Percentiles rank a stretch among this genome's conserved stretches.
Evolutionary conservation across 805 yeast genomes (phyloP).

Genomic region (Candida railenensis): DNA sequence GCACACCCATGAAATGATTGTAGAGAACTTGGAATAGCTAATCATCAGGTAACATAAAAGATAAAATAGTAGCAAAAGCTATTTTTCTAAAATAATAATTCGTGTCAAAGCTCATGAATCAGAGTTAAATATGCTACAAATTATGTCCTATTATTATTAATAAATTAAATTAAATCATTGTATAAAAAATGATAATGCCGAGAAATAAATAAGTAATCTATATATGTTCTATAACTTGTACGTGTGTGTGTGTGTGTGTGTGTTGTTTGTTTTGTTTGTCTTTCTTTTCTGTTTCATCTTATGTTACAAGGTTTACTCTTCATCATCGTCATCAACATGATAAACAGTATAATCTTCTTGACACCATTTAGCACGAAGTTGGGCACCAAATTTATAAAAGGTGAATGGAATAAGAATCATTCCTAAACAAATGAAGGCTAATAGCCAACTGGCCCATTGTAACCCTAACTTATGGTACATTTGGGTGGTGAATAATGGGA

Average conservation of each 20-base stretch:
- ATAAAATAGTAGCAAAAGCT: too few species aligned
- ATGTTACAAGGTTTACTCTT: not conserved
- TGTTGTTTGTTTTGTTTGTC: not conserved
- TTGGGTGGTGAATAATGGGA: constrained; percentile 78
- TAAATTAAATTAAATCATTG: not conserved
- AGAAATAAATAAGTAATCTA: not conserved
- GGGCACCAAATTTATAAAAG: constrained; percentile 66
- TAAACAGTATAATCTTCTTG: constrained; percentile 55
- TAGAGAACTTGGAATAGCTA: constrained; percentile 3
- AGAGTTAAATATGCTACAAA: too few species aligned
- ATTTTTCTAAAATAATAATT: too few species aligned
- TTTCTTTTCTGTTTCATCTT: not conserved
- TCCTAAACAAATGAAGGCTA: constrained; percentile 74
- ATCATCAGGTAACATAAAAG: too few species aligned
- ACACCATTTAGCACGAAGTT: constrained; percentile 61
- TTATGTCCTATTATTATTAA: too few species aligned
- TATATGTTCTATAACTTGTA: not conserved
- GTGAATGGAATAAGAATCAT: constrained; percentile 74
- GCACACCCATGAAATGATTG: not conserved
- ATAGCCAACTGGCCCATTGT: constrained; percentile 78
- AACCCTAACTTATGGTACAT: constrained; percentile 74
- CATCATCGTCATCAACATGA: constrained; percentile 2
- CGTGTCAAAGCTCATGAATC: too few species aligned
- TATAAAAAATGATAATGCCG: not conserved
- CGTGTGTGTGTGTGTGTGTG: too few species aligned